Conservation (phyloP, 73 alveolate genomes). For the Tetrahymena malaccensis region DNA sequence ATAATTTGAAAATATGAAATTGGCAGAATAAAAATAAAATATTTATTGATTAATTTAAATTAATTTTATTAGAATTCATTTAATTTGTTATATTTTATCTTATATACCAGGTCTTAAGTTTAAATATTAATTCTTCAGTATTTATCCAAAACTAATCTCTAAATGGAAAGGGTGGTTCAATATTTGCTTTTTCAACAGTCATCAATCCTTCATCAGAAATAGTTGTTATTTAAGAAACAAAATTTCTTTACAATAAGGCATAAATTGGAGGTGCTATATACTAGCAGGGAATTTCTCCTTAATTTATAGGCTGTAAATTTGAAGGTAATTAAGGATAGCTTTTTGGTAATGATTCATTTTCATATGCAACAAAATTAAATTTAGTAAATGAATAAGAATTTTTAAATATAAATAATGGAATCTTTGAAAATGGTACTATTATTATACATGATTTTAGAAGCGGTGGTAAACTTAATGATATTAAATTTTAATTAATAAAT, state of each 20-base stretch:
- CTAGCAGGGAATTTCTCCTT: neutral
- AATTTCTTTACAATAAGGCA: neutral
- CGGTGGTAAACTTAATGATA: neutral
- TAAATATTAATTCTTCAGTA: neutral
- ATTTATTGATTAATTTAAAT: too few species aligned
- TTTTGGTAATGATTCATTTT: neutral
- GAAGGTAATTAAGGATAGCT: neutral
- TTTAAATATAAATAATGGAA: neutral
- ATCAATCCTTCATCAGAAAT: neutral
- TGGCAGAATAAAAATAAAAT: too few species aligned
- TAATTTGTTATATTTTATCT: too few species aligned
- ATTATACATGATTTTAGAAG: neutral
- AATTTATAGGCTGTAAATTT: neutral
- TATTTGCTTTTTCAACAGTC: neutral
- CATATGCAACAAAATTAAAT: neutral
- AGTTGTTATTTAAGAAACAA: neutral
- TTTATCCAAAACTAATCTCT: neutral
- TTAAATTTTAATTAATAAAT: too few species aligned
- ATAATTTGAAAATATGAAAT: too few species aligned
- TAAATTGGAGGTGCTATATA: neutral
- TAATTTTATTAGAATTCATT: too few species aligned
- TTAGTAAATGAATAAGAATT: neutral
- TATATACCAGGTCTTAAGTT: neutral
- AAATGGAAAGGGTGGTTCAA: neutral
- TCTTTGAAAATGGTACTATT: neutral